Evolutionary conservation across 2,329 filamentous ascomycete genomes (phyloP), one percentile per base, ranked within the genome.

Genomic region (Ascomycota sp.): DNA sequence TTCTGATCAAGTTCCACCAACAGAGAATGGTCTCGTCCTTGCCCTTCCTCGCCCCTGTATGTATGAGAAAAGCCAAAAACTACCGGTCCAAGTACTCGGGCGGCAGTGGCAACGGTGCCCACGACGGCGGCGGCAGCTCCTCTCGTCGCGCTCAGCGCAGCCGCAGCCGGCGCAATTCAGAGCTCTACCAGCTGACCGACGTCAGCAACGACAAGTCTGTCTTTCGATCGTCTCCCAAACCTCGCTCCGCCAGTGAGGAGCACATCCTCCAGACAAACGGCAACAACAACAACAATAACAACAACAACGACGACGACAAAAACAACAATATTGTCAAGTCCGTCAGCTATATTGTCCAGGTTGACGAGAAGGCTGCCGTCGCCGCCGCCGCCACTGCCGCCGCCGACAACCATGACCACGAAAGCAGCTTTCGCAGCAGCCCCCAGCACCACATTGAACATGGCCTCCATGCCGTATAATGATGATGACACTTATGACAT

Each of bases 1-100:
- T n/a, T n/a, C n/a, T n/a, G n/a, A n/a, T n/a, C n/a, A n/a, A n/a
- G n/a, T n/a, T 22, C 2, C n/a, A 13, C 28, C 26, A 25, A 15
- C 24, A 59, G 56, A 60, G 59, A 37, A 55, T 60, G 38, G 56
- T 59, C 6, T 60, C 56, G 0, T 59, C 55, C 1, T 47, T 60
- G 2, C 56, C 56, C 1, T 59, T 59, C 41, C 45, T 60, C 0
- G 55, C 56, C 0, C 56, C 56, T 1, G 46, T 58, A 3, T 59
- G 51, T 36, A 35, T 59, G 26, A 50, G 43, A 19, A 57, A 57
- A 34, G 56, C 55, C 8, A 54, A 44, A 28, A 42, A 54, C 22
- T 60, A 59, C 37, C 48, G 50, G 13, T 50, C 41, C 33, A 58
- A 56, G 31, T 44, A 47, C 29, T 48, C 50, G 1, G 42, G 41